These are phyloP conservation scores for Amaranthus tricolor DNA, from an alignment of 179 eudicot genomes.

Conservation along the genomic window DNA sequence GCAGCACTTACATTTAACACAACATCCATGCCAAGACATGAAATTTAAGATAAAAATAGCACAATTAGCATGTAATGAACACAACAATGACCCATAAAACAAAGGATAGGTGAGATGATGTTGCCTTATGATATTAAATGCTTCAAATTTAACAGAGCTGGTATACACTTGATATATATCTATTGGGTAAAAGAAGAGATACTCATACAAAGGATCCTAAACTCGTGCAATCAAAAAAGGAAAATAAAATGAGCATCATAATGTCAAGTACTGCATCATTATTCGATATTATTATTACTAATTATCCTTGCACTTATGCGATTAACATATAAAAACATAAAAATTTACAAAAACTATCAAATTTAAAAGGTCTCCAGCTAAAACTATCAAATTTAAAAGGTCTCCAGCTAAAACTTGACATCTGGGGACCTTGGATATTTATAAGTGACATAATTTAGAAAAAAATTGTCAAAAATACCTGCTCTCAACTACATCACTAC, in stretches of 20 bases:
- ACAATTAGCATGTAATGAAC: not conserved
- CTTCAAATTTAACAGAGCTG: not conserved
- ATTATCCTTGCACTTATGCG: too few relatives aligned
- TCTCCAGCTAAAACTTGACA: too few relatives aligned
- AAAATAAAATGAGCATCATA: not conserved
- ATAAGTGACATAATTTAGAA: too few relatives aligned
- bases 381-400: too few relatives aligned
- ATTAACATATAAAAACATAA: too few relatives aligned
- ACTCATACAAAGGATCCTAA: not conserved
- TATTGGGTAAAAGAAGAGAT: not conserved
- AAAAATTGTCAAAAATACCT: too few relatives aligned
- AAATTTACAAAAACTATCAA: too few relatives aligned
- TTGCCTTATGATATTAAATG: not conserved
- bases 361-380: too few relatives aligned
- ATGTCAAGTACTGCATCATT: not conserved
- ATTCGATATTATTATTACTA: too few relatives aligned
- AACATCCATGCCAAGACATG: not conserved
- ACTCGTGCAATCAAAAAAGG: not conserved
- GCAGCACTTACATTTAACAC: slow-evolving; percentile 3
- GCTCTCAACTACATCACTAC: too few relatives aligned
- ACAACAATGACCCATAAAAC: not conserved
- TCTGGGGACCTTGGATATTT: too few relatives aligned
- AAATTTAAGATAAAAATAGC: not conserved
- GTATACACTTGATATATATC: not conserved
- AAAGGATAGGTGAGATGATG: not conserved